phyloP scores from a whole-genome alignment of 371 early-diverging fungal genomes.

The Chytridium lagenaria region DNA sequence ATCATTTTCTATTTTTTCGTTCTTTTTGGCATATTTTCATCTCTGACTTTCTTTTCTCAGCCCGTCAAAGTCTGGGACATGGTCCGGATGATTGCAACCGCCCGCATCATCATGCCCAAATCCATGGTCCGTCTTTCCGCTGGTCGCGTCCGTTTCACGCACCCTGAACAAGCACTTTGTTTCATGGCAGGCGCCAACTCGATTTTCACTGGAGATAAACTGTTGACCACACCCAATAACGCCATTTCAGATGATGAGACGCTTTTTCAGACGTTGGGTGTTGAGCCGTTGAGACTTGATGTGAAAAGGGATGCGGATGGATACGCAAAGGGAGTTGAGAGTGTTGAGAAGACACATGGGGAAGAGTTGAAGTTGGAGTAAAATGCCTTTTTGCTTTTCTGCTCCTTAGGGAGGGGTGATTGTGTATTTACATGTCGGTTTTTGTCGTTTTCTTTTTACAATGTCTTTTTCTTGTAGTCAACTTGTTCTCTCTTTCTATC shows the following conservation, averaged over 20 bases:
- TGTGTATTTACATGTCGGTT: too few species aligned
- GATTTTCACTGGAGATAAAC: slow-evolving; percentile 86
- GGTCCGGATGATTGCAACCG: slow-evolving; percentile 87
- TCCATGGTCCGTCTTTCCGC: slow-evolving; percentile 85
- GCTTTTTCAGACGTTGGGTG: slow-evolving; percentile 78
- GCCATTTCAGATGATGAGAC: slow-evolving; percentile 72
- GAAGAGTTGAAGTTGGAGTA: background rate
- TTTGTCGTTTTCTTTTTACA: too few species aligned
- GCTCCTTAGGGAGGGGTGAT: too few species aligned
- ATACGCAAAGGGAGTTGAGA: background rate
- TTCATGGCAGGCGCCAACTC: slow-evolving; percentile 90
- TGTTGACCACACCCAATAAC: slow-evolving; percentile 87
- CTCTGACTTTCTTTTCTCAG: slow-evolving; percentile 31
- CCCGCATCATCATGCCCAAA: slow-evolving; percentile 84
- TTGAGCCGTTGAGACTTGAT: slow-evolving; percentile 1
- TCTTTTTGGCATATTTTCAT: too few species aligned
- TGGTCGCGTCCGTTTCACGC: slow-evolving; percentile 78
- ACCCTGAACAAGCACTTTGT: slow-evolving; percentile 79
- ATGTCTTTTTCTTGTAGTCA: too few species aligned
- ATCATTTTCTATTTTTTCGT: too few species aligned
- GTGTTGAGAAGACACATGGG: background rate
- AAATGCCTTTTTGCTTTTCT: background rate
- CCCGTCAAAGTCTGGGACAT: slow-evolving; percentile 88
- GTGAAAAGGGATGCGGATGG: background rate
- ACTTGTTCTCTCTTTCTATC: too few species aligned